A percentile compares a stretch with the other conserved stretches of the same genome.
Evolutionary conservation across 1,284 basidiomycete genomes (phyloP).

Genomic region (Vanrija pseudolonga): DNA sequence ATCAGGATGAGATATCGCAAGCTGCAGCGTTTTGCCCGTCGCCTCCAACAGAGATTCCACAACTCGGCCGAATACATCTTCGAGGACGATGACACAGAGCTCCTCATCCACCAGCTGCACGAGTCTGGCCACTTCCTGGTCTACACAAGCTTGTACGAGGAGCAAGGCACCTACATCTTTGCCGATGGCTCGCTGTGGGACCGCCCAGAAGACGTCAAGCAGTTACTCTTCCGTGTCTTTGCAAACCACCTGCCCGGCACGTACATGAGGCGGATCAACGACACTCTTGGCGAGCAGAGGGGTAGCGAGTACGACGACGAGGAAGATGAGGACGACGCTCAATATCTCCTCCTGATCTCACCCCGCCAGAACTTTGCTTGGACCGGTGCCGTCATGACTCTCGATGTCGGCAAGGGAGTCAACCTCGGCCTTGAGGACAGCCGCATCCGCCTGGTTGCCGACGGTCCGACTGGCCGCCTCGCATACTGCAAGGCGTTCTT

Average conservation of each 20-base stretch:
- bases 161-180: constrained; percentile 89
- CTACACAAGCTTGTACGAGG: constrained; percentile 83
- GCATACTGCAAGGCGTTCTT: constrained; percentile 76
- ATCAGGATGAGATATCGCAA: constrained; percentile 91
- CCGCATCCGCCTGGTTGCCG: constrained; percentile 77
- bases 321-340: constrained; percentile 49
- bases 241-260: constrained; percentile 36
- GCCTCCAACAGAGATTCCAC: constrained; percentile 79
- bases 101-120: constrained; percentile 75
- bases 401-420: constrained; percentile 58
- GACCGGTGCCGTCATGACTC: constrained; percentile 79
- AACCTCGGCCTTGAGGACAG: constrained; percentile 78
- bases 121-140: constrained; percentile 91
- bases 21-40: constrained; percentile 83
- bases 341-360: constrained; percentile 81
- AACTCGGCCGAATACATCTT: constrained; percentile 94
- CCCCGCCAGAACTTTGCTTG: constrained; percentile 86
- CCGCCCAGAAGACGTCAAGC: constrained; percentile 73
- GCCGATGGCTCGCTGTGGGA: constrained; percentile 80
- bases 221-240: constrained; percentile 81
- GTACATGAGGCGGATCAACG: constrained; percentile 30
- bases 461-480: constrained; percentile 76
- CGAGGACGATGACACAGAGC: constrained; percentile 72
- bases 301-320: constrained; percentile 54
- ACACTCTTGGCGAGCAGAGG: constrained; percentile 58